Evolutionary conservation across 345 rosid species (phyloP).

Genomic region (Eucalyptus erythrocorys): DNA sequence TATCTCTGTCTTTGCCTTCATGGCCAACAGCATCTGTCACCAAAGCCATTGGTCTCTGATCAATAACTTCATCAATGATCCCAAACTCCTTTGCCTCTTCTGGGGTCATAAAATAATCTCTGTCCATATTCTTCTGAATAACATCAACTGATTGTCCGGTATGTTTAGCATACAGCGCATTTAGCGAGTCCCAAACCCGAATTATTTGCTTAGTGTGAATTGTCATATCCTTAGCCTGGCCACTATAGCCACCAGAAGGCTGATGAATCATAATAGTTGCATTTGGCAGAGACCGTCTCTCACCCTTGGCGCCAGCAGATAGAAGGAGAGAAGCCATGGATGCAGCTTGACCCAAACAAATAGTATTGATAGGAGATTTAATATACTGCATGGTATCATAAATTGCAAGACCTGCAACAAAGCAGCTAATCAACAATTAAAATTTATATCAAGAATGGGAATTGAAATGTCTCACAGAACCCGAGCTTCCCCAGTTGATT

Average conservation of each 20-base stretch:
- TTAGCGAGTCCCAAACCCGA: conserved; percentile 82
- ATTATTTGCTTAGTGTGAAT: conserved; percentile 94
- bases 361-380: conserved; percentile 80
- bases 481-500: not conserved
- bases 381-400: conserved; percentile 97
- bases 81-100: conserved; percentile 92
- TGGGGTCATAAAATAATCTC: conserved; percentile 96
- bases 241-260: conserved; percentile 97
- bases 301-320: conserved; percentile 87
- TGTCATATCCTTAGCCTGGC: conserved; percentile 91
- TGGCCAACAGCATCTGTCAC: conserved; percentile 67
- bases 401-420: conserved; percentile 74
- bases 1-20: conserved; percentile 54
- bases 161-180: conserved; percentile 63
- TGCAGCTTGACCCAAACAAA: conserved; percentile 97
- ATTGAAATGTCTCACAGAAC: not conserved
- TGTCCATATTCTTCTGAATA: conserved; percentile 87
- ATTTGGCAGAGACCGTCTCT: conserved; percentile 87
- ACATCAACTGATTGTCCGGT: conserved; percentile 68
- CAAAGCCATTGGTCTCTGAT: conserved; percentile 69
- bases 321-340: conserved; percentile 98
- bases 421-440: not conserved
- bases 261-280: conserved; percentile 96
- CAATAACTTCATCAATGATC: conserved; percentile 90
- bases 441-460: too few species aligned